phyloP scores from a whole-genome alignment of 2,329 filamentous ascomycete species.

The Parascedosporium putredinis region DNA sequence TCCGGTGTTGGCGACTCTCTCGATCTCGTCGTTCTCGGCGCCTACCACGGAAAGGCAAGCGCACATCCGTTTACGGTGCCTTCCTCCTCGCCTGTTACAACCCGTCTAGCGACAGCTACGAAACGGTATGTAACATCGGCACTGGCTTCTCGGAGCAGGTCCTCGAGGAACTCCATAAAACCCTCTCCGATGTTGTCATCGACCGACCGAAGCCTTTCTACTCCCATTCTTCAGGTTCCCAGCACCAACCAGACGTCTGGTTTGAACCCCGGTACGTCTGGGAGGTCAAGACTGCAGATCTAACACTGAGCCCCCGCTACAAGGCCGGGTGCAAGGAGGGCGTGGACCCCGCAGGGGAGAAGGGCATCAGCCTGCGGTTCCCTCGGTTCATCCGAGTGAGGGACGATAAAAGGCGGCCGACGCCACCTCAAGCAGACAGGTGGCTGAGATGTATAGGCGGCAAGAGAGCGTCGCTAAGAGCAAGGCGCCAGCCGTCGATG shows the following conservation, averaged over 20 bases:
- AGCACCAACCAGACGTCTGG: slow-evolving; percentile 97
- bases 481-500: slow-evolving; percentile 80
- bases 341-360: slow-evolving; percentile 57
- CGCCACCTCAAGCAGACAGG: slow-evolving; percentile 72
- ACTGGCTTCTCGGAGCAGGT: slow-evolving; percentile 94
- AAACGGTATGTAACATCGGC: slow-evolving; percentile 96
- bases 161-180: slow-evolving; percentile 73
- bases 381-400: slow-evolving; percentile 84
- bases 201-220: slow-evolving; percentile 93
- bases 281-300: slow-evolving; percentile 95
- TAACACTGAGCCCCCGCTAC: slow-evolving; percentile 87
- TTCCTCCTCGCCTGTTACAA: slow-evolving; percentile 96
- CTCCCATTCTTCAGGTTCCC: slow-evolving; percentile 67
- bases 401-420: slow-evolving; percentile 94
- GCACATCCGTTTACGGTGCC: slow-evolving; percentile 88
- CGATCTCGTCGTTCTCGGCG: slow-evolving; percentile 89
- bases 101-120: slow-evolving; percentile 66
- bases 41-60: slow-evolving; percentile 94
- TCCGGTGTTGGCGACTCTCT: slow-evolving; percentile 88
- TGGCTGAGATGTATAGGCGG: slow-evolving; percentile 94
- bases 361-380: slow-evolving; percentile 82
- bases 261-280: slow-evolving; percentile 91
- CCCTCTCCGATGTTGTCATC: slow-evolving; percentile 69
- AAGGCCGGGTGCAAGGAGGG: slow-evolving; percentile 81
- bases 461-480: slow-evolving; percentile 84